Evolutionary conservation across 495 filamentous ascomycete species (phyloP).

Genomic region (Penicillium flavigenum): DNA sequence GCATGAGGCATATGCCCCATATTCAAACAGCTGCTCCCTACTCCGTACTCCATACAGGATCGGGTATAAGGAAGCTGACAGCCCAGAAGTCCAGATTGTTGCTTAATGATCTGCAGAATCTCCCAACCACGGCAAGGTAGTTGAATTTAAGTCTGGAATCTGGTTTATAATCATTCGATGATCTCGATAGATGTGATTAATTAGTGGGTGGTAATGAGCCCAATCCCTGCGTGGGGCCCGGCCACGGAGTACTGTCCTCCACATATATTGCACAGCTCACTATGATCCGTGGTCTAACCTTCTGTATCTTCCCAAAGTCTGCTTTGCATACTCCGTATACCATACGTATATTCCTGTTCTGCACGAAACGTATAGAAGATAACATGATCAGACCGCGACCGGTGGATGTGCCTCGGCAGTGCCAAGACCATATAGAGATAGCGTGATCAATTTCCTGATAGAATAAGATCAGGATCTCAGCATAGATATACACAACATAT

Average conservation of each 20-base stretch:
- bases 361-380: not conserved
- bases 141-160: not conserved
- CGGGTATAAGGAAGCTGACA: not conserved
- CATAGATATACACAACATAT: not conserved
- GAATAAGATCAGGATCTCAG: not conserved
- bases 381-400: not conserved
- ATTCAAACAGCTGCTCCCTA: not conserved
- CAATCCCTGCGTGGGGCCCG: conserved; percentile 3
- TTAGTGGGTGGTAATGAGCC: conserved; percentile 6
- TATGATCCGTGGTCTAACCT: not conserved
- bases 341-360: not conserved
- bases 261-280: not conserved
- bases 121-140: not conserved
- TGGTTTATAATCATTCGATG: not conserved
- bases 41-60: not conserved
- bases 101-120: not conserved
- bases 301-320: not conserved
- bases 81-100: not conserved
- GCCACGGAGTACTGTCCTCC: conserved; percentile 22
- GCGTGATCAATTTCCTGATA: not conserved
- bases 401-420: not conserved
- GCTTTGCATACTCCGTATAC: too few relatives aligned
- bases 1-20: too few relatives aligned
- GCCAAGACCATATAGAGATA: not conserved
- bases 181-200: not conserved